Percentiles rank a stretch among this genome's conserved stretches.
These are phyloP conservation scores for Euphorbia lathyris DNA, from an alignment of 345 rosid species.

Conservation along the genomic window DNA sequence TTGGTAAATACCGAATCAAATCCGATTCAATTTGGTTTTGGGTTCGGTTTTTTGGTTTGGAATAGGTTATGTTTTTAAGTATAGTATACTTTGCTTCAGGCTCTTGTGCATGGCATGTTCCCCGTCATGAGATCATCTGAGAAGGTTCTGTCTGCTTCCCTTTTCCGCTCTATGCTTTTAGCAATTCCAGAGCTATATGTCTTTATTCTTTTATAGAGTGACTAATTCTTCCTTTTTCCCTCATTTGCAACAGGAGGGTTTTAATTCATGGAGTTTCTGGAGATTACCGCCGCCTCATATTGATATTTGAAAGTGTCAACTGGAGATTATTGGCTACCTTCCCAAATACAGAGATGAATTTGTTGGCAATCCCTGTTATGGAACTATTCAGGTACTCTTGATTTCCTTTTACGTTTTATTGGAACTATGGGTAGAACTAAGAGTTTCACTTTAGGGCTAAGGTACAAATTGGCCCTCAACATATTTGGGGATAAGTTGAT, in stretches of 20 bases:
- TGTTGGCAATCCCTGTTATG: neutral
- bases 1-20: no score
- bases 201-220: constrained; percentile 6
- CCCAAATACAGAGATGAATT: neutral
- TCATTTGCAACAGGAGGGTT: constrained; percentile 63
- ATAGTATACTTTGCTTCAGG: constrained; percentile 72
- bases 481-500: no score
- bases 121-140: constrained; percentile 59
- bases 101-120: constrained; percentile 87
- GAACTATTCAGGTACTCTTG: constrained; percentile 9
- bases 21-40: no score
- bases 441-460: no score
- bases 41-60: no score
- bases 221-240: constrained; percentile 12
- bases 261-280: constrained; percentile 92
- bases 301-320: constrained; percentile 33
- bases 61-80: no score
- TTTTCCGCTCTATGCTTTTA: neutral
- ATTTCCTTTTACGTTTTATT: neutral
- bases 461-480: no score
- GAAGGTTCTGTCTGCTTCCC: constrained; percentile 43
- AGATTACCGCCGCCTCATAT: constrained; percentile 61
- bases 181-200: neutral
- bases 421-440: neutral
- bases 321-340: constrained; percentile 1